Percentiles rank a stretch among this genome's conserved stretches.
Conservation (phyloP, 345 rosid species). For the Brassica carinata region DNA sequence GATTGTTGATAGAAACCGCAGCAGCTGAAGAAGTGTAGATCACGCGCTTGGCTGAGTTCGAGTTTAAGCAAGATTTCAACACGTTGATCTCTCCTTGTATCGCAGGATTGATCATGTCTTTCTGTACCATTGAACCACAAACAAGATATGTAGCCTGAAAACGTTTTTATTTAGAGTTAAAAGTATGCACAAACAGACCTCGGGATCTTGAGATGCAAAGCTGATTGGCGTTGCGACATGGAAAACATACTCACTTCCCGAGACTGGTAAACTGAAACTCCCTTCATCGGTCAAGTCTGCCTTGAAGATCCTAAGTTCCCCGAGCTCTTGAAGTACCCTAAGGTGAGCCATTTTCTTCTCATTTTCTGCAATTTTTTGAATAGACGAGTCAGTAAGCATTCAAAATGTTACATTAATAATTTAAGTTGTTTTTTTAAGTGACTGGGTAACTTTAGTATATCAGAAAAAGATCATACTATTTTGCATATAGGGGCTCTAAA, state of each 20-base stretch:
- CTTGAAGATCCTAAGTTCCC: conserved; percentile 62
- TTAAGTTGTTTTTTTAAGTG: no score
- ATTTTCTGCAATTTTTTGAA: conserved; percentile 48
- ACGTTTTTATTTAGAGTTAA: neutral
- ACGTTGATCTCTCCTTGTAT: conserved; percentile 77
- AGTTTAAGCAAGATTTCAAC: conserved; percentile 62
- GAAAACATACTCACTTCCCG: conserved; percentile 70
- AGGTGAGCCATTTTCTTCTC: conserved; percentile 68
- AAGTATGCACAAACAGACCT: conserved; percentile 45
- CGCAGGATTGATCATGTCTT: conserved; percentile 92
- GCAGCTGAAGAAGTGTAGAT: conserved; percentile 90
- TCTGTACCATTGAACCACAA: conserved; percentile 41
- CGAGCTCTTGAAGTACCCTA: conserved; percentile 50
- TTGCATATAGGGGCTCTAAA: no score
- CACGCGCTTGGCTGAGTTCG: conserved; percentile 70
- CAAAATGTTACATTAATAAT: neutral
- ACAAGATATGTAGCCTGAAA: neutral
- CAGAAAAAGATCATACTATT: no score
- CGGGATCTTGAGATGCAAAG: conserved; percentile 78
- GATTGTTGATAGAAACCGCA: conserved; percentile 64
- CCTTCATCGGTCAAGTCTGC: conserved; percentile 78
- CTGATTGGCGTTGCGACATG: conserved; percentile 92
- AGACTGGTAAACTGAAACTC: conserved; percentile 57
- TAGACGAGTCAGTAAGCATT: neutral
- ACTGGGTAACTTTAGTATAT: no score